Evolutionary conservation across 768 basidiomycete genomes (phyloP).

Genomic region (Collybia sp.): DNA sequence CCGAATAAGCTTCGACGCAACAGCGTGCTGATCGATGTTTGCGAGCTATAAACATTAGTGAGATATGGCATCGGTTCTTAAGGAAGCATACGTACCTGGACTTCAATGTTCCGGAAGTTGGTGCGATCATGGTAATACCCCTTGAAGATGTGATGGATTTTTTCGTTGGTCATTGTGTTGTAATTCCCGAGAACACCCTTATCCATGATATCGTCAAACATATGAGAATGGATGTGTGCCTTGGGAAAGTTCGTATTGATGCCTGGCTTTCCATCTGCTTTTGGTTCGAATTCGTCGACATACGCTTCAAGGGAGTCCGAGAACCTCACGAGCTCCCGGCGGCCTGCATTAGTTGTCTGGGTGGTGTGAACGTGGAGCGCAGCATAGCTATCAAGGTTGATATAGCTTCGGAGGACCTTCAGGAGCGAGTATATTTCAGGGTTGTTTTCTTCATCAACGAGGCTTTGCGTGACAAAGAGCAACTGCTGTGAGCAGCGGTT

Average conservation of each 20-base stretch:
- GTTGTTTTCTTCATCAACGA: conserved; percentile 12
- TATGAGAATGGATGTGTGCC: conserved; percentile 24
- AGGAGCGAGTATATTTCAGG: conserved; percentile 9
- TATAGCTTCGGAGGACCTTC: conserved; percentile 14
- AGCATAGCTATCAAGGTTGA: conserved; percentile 16
- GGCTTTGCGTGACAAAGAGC: conserved; percentile 5
- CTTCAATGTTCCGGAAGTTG: conserved; percentile 26
- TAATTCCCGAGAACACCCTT: conserved; percentile 27
- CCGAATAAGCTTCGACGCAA: conserved; percentile 8
- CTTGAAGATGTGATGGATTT: conserved; percentile 22
- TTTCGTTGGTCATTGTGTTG: conserved; percentile 25
- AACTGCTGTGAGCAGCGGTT: conserved; percentile 12
- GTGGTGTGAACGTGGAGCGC: conserved; percentile 20
- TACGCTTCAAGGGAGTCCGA: conserved; percentile 10
- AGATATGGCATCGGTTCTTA: not conserved
- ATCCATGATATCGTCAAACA: conserved; percentile 22
- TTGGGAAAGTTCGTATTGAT: conserved; percentile 26
- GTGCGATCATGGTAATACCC: conserved; percentile 17
- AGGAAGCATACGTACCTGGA: conserved; percentile 17
- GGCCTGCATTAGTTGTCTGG: conserved; percentile 14
- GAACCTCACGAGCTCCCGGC: conserved; percentile 7
- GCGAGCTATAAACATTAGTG: conserved; percentile 11
- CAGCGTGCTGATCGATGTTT: conserved; percentile 8
- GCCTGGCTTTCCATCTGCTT: conserved; percentile 12
- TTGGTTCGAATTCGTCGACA: conserved; percentile 9